These are phyloP conservation scores for Typha latifolia DNA, from an alignment of 176 grass and related monocot genomes.

Conservation along the genomic window DNA sequence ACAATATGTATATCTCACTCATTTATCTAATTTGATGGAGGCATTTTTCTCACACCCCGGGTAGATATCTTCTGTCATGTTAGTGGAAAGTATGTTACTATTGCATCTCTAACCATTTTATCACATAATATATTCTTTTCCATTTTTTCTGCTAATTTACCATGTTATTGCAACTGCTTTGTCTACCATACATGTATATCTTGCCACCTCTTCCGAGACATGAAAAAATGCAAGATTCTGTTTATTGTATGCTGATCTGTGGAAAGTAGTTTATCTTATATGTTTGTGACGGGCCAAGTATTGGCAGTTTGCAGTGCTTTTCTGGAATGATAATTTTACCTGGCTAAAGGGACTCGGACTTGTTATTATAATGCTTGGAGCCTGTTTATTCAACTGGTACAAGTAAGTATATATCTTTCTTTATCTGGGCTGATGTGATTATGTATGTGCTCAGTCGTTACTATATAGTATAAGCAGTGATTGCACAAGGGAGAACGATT, in stretches of 20 bases:
- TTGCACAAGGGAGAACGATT: not conserved
- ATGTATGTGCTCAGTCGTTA: not conserved
- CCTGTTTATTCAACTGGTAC: slow-evolving; percentile 85
- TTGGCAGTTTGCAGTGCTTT: slow-evolving; percentile 80
- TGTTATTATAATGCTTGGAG: slow-evolving; percentile 64
- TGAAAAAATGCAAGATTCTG: not conserved
- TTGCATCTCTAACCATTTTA: not conserved
- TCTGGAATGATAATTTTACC: slow-evolving; percentile 90
- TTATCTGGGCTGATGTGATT: not conserved
- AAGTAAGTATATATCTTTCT: slow-evolving; percentile 59
- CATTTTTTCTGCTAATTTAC: not conserved
- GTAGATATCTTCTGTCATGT: not conserved
- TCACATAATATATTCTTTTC: not conserved
- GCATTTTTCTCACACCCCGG: too few species aligned
- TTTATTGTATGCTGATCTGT: not conserved
- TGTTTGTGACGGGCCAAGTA: slow-evolving; percentile 2
- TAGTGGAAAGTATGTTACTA: not conserved
- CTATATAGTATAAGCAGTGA: slow-evolving; percentile 7
- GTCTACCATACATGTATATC: not conserved
- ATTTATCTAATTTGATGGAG: too few species aligned
- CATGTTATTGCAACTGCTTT: not conserved
- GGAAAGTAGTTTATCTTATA: not conserved
- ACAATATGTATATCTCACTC: too few species aligned
- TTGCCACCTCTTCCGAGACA: not conserved
- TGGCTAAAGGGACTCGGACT: slow-evolving; percentile 89